These are phyloP conservation scores for Corymbia citriodora DNA, from an alignment of 441 rosid species.

Conservation along the genomic window DNA sequence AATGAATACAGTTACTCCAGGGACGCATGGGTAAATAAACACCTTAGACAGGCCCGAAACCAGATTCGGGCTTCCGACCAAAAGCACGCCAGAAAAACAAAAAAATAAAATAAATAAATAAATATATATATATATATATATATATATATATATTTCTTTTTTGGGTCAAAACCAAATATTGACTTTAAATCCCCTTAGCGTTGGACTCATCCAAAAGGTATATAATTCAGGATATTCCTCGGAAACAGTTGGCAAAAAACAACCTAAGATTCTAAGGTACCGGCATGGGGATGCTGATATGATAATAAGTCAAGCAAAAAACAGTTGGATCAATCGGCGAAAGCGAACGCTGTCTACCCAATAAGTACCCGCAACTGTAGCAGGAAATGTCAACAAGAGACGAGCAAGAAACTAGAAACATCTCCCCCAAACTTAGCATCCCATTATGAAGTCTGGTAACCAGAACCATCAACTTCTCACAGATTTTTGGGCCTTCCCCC, in stretches of 20 bases:
- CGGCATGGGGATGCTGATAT: constrained; percentile 5
- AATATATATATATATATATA: too few species aligned
- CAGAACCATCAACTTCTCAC: background rate
- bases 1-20: background rate
- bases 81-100: background rate
- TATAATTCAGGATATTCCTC: constrained; percentile 55
- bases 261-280: constrained; percentile 19
- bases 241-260: constrained; percentile 8
- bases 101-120: background rate
- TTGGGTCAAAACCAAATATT: constrained; percentile 15
- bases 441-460: background rate
- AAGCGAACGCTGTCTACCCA: constrained; percentile 3
- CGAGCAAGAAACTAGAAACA: background rate
- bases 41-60: background rate
- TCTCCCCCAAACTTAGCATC: background rate
- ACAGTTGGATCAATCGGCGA: constrained; percentile 4
- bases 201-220: constrained; percentile 35
- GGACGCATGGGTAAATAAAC: background rate
- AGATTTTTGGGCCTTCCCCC: background rate
- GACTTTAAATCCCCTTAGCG: constrained; percentile 20
- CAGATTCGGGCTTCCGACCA: background rate
- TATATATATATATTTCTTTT: background rate
- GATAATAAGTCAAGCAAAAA: constrained; percentile 11
- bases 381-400: constrained; percentile 11
- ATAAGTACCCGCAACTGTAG: constrained; percentile 1